Percentiles rank a stretch among this genome's conserved stretches.
Evolutionary conservation across 371 early-diverging fungal species (phyloP).

Genomic region (Mortierella sp.): DNA sequence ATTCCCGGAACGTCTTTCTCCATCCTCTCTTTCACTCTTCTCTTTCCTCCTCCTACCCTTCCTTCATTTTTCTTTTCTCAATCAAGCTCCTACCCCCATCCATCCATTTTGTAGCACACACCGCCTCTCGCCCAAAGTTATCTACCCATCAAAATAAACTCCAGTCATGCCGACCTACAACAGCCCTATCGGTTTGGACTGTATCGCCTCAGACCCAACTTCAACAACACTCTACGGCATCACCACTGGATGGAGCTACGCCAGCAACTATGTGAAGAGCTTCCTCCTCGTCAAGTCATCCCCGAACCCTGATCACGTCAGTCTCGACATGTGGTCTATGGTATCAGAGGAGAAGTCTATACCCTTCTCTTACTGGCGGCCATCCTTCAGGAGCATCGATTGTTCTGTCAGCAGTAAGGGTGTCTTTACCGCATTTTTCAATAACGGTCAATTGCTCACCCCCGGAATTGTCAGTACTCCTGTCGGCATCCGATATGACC

Average conservation of each 20-base stretch:
- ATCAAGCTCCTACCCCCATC: background rate
- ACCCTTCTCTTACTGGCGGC: background rate
- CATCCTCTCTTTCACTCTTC: background rate
- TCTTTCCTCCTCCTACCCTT: background rate
- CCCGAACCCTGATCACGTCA: background rate
- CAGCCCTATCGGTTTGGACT: background rate
- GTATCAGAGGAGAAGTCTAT: background rate
- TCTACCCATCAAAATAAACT: background rate
- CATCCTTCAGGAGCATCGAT: background rate
- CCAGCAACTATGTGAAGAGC: background rate
- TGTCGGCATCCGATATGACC: background rate
- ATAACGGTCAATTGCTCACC: background rate
- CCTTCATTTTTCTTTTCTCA: background rate
- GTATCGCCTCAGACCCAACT: background rate
- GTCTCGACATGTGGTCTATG: background rate
- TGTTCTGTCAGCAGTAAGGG: conserved; percentile 1
- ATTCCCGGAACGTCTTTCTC: background rate
- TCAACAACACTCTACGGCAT: background rate
- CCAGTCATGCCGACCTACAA: background rate
- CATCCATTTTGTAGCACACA: background rate
- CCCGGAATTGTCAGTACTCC: background rate
- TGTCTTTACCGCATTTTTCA: background rate
- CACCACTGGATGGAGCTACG: background rate
- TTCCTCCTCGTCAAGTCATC: background rate
- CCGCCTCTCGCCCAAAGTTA: background rate